A percentile compares a stretch with the other conserved stretches of the same genome.
phyloP scores from a whole-genome alignment of 2,329 filamentous ascomycete species.

The Gyromitra esculenta region DNA sequence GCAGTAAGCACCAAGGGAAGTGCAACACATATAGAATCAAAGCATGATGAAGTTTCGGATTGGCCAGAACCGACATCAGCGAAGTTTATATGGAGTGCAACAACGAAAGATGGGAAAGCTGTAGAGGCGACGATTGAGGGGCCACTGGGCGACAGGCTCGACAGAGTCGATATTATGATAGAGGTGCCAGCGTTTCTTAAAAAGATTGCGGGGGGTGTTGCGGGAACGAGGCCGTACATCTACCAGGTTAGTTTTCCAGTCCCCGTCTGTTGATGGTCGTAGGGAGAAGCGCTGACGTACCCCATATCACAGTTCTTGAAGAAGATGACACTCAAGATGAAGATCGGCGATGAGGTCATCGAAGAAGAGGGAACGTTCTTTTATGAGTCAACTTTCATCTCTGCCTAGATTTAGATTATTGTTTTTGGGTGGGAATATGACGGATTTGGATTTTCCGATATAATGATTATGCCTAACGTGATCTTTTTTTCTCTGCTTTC shows the following conservation, averaged over 20 bases:
- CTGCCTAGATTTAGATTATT: slow-evolving; percentile 58
- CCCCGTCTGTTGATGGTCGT: background rate
- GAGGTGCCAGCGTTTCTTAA: slow-evolving; percentile 97
- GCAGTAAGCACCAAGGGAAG: slow-evolving; percentile 72
- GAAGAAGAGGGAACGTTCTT: slow-evolving; percentile 80
- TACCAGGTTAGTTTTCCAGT: slow-evolving; percentile 75
- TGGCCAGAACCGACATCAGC: slow-evolving; percentile 87
- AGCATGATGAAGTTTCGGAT: slow-evolving; percentile 78
- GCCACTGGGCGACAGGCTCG: slow-evolving; percentile 73
- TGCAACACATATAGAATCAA: slow-evolving; percentile 74
- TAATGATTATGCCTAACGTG: slow-evolving; percentile 42
- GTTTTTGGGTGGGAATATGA: slow-evolving; percentile 11
- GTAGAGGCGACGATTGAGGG: slow-evolving; percentile 77
- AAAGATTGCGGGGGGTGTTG: slow-evolving; percentile 85
- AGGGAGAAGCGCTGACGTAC: slow-evolving; percentile 7
- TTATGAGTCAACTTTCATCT: slow-evolving; percentile 96
- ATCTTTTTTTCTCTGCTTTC: slow-evolving; percentile 58
- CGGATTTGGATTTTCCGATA: slow-evolving; percentile 36
- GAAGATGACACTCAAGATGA: slow-evolving; percentile 78
- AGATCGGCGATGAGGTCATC: slow-evolving; percentile 80
- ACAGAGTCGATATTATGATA: slow-evolving; percentile 94
- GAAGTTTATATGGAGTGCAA: slow-evolving; percentile 80
- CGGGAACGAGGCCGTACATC: slow-evolving; percentile 95
- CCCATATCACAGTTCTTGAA: slow-evolving; percentile 71
- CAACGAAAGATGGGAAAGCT: slow-evolving; percentile 77